Base-by-base conservation (phyloP, 495 filamentous ascomycete species). In the Podospora conica region DNA sequence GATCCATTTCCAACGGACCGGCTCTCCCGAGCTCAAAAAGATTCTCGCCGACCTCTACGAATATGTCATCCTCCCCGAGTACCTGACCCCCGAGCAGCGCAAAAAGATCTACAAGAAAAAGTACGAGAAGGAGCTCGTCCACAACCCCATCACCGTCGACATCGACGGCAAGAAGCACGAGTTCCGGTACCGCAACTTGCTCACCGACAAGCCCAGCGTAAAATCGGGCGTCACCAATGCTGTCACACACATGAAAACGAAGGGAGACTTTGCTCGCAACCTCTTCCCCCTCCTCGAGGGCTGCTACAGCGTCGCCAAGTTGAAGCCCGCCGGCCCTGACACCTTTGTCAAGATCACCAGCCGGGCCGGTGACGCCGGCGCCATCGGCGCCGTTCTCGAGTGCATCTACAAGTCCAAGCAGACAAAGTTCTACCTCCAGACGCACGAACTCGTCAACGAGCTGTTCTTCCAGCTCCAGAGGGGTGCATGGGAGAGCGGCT, bases 51-150 rank as follows among this genome's bases (percentile, higher is more conserved):
- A 70, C n/a, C 83, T 90, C 75, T 86, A 87, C 65, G 70, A 83
- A 65, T 80, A 87, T 57, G 77, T 89, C 71, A 86, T 93, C 75
- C 81, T 92, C 15, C 88, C 89, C 1, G 69, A 77, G 9, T 85
- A 86, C 69, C 84, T 93, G 3, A 70, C 78, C n/a, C 59, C 65
- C 12, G 77, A 77, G 2, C 87, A 90, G 69, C 80, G 79, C 68
- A 80, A 80, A 58, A 80, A 83, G 57, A 77, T 90, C 63, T 85
- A 81, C 79, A 77, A 78, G 25, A 54, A 71, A 29, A 81, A 77
- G 55, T 80, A 87, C 71, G 76, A 82, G 67, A 74, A 80, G 57
- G 69, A 74, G 60, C 81, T 93, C 55, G 68, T 78, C 18, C 70
- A 80, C 3, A 84, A 91, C 65, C 88, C 88, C 10, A 76, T 90